A percentile compares a stretch with the other conserved stretches of the same genome.
phyloP scores from a whole-genome alignment of 1,139 yeast species.

The Kazachstania sp. region DNA sequence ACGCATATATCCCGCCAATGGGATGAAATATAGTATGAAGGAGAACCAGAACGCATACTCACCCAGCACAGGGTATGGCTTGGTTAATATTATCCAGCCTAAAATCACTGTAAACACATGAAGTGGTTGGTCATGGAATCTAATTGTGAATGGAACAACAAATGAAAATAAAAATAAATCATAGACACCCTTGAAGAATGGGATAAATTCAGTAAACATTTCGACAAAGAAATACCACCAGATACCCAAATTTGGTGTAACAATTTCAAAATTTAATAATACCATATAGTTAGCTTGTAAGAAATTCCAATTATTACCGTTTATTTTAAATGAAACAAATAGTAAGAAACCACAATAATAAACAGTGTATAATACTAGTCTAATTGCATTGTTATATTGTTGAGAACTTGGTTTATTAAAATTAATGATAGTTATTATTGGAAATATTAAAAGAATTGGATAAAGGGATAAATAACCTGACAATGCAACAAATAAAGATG shows the following conservation, averaged over 20 bases:
- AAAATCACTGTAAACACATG: slow-evolving; percentile 56
- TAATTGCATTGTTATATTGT: neutral
- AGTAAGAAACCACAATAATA: slow-evolving; percentile 29
- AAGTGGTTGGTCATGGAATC: slow-evolving; percentile 57
- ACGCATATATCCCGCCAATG: slow-evolving; percentile 36
- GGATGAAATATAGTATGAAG: slow-evolving; percentile 49
- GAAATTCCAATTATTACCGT: slow-evolving; percentile 44
- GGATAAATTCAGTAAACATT: slow-evolving; percentile 81
- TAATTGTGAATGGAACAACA: slow-evolving; percentile 62
- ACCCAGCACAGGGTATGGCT: slow-evolving; percentile 82
- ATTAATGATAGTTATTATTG: slow-evolving; percentile 37
- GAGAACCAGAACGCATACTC: slow-evolving; percentile 68
- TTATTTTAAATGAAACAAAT: slow-evolving; percentile 34
- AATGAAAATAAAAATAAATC: slow-evolving; percentile 65
- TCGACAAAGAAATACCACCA: slow-evolving; percentile 99
- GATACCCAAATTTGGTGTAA: slow-evolving; percentile 63
- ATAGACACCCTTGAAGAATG: slow-evolving; percentile 77
- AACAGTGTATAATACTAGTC: neutral
- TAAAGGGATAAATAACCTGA: slow-evolving; percentile 60
- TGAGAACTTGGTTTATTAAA: neutral
- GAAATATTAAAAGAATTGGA: slow-evolving; percentile 49
- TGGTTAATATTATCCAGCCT: slow-evolving; percentile 65
- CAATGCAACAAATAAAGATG: slow-evolving; percentile 50
- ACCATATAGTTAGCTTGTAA: slow-evolving; percentile 55
- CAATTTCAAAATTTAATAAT: slow-evolving; percentile 52